Evolutionary conservation across 1,284 basidiomycete species (phyloP).

Genomic region (Ceratobasidium sp.): DNA sequence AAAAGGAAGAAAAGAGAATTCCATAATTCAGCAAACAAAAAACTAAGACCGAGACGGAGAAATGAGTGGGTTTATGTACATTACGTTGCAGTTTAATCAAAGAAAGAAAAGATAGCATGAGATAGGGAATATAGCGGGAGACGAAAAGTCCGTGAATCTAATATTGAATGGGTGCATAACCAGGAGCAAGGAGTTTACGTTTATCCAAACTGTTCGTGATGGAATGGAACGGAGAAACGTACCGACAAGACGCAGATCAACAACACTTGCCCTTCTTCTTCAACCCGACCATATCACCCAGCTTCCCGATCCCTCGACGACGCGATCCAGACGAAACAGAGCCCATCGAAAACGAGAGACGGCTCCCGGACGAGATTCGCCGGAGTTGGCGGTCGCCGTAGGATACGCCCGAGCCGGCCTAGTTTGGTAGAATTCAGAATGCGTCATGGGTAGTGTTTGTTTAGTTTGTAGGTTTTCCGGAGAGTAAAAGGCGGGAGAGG

Average conservation of each 20-base stretch:
- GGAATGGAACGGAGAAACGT: neutral
- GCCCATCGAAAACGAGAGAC: constrained; percentile 50
- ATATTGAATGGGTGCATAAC: neutral
- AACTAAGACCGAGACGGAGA: neutral
- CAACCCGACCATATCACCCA: constrained; percentile 55
- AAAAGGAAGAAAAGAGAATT: neutral
- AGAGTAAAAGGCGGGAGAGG: neutral
- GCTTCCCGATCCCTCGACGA: constrained; percentile 52
- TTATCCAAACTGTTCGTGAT: too few species aligned
- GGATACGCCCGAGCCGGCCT: constrained; percentile 90
- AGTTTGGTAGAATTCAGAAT: neutral
- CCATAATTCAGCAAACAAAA: neutral
- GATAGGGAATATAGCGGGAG: neutral
- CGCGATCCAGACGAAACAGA: constrained; percentile 45
- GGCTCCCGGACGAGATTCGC: constrained; percentile 77
- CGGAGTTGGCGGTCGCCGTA: constrained; percentile 94
- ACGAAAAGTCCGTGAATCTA: neutral
- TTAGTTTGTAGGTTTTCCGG: neutral
- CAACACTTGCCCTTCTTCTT: constrained; percentile 55
- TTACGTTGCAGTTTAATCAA: neutral
- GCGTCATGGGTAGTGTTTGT: neutral
- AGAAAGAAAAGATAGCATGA: neutral
- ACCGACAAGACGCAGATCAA: constrained; percentile 48
- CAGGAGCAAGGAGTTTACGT: too few species aligned
- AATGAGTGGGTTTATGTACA: constrained; percentile 27